A percentile compares a stretch with the other conserved stretches of the same genome.
These are phyloP conservation scores for Endothia cerciana DNA, from an alignment of 2,329 filamentous ascomycete species.

Conservation along the genomic window DNA sequence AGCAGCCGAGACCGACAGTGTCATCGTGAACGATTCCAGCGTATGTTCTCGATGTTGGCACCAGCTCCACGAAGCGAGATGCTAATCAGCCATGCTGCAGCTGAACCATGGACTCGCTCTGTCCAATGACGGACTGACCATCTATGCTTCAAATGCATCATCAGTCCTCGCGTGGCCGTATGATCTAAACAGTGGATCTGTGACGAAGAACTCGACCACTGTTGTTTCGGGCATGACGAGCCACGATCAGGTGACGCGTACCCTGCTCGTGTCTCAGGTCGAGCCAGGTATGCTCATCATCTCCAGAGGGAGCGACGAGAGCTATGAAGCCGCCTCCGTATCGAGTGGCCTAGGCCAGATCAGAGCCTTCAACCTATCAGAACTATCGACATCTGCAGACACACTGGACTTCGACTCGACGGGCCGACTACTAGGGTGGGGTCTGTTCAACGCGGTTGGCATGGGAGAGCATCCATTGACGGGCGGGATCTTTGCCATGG, in stretches of 20 bases:
- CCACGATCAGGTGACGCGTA: slow-evolving; percentile 65
- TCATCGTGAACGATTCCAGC: slow-evolving; percentile 40
- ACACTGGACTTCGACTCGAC: slow-evolving; percentile 53
- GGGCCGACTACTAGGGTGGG: slow-evolving; percentile 64
- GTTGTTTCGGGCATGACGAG: slow-evolving; percentile 63
- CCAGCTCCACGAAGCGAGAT: neutral
- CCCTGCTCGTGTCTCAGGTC: slow-evolving; percentile 59
- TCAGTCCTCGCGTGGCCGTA: slow-evolving; percentile 65
- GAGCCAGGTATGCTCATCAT: slow-evolving; percentile 61
- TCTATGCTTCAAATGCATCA: slow-evolving; percentile 57
- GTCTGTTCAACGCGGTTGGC: slow-evolving; percentile 73
- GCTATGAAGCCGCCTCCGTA: slow-evolving; percentile 55
- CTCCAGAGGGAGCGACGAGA: slow-evolving; percentile 61
- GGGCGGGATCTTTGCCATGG: slow-evolving; percentile 63
- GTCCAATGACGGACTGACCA: slow-evolving; percentile 48
- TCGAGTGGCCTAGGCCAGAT: slow-evolving; percentile 63
- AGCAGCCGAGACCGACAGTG: slow-evolving; percentile 1
- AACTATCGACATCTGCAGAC: slow-evolving; percentile 34
- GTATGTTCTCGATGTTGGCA: slow-evolving; percentile 35
- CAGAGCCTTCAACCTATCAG: slow-evolving; percentile 49
- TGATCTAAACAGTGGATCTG: slow-evolving; percentile 52
- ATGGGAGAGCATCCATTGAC: slow-evolving; percentile 63
- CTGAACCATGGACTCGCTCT: slow-evolving; percentile 56
- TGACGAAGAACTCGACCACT: slow-evolving; percentile 43
- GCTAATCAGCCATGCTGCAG: slow-evolving; percentile 32